These are phyloP conservation scores for Geotrichum fermentans DNA, from an alignment of 1,139 yeast species.

Conservation along the genomic window DNA sequence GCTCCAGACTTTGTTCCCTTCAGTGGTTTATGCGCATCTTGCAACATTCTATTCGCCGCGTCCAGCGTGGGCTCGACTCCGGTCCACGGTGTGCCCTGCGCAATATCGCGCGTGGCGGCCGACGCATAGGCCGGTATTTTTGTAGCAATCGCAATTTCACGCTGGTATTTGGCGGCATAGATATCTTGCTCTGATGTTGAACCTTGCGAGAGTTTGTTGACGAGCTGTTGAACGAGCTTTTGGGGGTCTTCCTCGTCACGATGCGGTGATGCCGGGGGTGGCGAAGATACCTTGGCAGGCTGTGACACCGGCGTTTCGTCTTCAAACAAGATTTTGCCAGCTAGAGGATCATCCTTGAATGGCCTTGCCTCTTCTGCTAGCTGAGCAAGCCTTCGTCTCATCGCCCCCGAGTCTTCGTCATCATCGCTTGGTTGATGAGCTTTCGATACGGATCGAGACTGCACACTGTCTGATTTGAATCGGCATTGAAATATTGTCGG, in stretches of 20 bases:
- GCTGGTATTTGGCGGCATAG: constrained; percentile 34
- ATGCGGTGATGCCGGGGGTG: neutral
- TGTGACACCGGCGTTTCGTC: neutral
- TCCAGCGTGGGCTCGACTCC: constrained; percentile 56
- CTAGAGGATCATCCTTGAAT: constrained; percentile 35
- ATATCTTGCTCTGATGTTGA: constrained; percentile 23
- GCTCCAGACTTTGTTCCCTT: constrained; percentile 21
- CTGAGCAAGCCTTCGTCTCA: constrained; percentile 40
- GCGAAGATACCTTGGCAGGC: neutral
- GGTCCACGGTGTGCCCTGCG: constrained; percentile 59
- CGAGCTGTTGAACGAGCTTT: constrained; percentile 27
- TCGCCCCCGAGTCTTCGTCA: constrained; percentile 34
- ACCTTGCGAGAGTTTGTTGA: constrained; percentile 14
- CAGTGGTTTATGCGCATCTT: constrained; percentile 54
- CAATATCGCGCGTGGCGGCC: constrained; percentile 52
- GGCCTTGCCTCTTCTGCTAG: constrained; percentile 43
- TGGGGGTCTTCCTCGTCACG: constrained; percentile 23
- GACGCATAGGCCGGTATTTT: constrained; percentile 45
- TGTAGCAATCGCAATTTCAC: constrained; percentile 38
- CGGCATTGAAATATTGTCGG: neutral
- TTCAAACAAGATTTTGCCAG: constrained; percentile 23
- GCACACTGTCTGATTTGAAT: neutral
- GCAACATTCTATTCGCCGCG: constrained; percentile 56
- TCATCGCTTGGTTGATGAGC: neutral
- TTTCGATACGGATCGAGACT: too few relatives aligned